Conservation (phyloP, 345 rosid species). For the Aethionema arabicum region DNA sequence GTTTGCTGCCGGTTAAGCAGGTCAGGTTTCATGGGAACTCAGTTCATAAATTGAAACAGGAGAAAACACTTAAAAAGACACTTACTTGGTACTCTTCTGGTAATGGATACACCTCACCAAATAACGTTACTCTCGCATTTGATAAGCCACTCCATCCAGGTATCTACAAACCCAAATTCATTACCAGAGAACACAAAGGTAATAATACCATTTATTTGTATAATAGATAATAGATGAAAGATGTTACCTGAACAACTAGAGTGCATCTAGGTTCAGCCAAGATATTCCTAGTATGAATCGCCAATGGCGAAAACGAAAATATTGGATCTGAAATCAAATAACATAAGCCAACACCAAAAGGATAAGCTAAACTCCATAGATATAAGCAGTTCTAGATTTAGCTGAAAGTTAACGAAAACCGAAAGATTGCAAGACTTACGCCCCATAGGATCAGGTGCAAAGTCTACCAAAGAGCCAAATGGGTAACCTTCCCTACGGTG, state of each 20-base stretch:
- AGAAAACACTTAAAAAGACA: background rate
- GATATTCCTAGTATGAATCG: constrained; percentile 89
- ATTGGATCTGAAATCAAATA: constrained; percentile 66
- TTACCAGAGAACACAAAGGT: constrained; percentile 8
- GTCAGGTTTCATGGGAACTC: background rate
- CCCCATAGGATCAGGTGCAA: constrained; percentile 86
- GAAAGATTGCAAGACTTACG: constrained; percentile 51
- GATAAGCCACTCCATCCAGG: constrained; percentile 99
- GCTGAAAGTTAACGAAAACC: background rate
- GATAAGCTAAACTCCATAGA: constrained; percentile 10
- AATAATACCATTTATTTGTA: background rate
- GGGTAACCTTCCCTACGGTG: constrained; percentile 97
- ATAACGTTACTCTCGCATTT: constrained; percentile 92
- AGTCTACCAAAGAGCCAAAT: constrained; percentile 93
- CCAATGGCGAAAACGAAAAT: constrained; percentile 93
- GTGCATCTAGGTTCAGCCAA: constrained; percentile 91
- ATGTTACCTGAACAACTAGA: constrained; percentile 90
- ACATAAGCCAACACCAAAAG: background rate
- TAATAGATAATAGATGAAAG: constrained; percentile 9
- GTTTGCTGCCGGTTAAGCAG: background rate
- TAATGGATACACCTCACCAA: constrained; percentile 91
- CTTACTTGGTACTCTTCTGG: constrained; percentile 79
- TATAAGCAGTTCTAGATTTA: background rate
- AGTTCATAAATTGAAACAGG: background rate
- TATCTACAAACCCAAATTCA: constrained; percentile 52